phyloP scores from a whole-genome alignment of 306 rosid genomes.

The Cicer cuneatum region DNA sequence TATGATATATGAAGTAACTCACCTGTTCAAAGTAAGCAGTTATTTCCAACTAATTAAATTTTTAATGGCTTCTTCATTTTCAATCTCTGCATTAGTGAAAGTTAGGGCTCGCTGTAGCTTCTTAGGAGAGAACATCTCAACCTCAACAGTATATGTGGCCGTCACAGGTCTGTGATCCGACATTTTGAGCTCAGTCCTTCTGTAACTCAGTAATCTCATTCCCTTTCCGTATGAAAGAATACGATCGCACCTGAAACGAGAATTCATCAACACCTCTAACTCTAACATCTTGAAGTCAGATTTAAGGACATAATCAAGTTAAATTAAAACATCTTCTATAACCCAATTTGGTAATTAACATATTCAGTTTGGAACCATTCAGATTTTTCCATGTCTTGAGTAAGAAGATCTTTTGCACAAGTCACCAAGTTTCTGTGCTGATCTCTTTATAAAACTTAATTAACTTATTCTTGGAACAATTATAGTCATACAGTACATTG shows the following conservation, averaged over 20 bases:
- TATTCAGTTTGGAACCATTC: conserved; percentile 25
- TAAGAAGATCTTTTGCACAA: conserved; percentile 1
- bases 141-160: conserved; percentile 81
- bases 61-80: conserved; percentile 54
- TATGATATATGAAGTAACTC: conserved; percentile 33
- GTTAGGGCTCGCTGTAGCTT: conserved; percentile 90
- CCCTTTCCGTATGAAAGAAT: conserved; percentile 87
- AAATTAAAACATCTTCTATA: not conserved
- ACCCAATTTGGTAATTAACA: not conserved
- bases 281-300: not conserved
- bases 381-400: not conserved
- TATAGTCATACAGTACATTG: not conserved
- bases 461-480: not conserved
- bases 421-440: too few relatives aligned
- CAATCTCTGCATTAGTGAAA: conserved; percentile 88
- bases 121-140: conserved; percentile 78
- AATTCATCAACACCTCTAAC: conserved; percentile 22
- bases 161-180: conserved; percentile 99
- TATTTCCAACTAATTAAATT: conserved; percentile 50
- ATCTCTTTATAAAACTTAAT: not conserved
- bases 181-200: conserved; percentile 61
- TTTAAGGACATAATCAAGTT: conserved; percentile 23
- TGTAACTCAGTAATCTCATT: conserved; percentile 68
- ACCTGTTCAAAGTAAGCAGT: conserved; percentile 60
- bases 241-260: conserved; percentile 87